Evolutionary conservation across 2,329 filamentous ascomycete species (phyloP), one percentile per base, ranked within the genome.

Genomic region (Coniochaeta hoffmannii): DNA sequence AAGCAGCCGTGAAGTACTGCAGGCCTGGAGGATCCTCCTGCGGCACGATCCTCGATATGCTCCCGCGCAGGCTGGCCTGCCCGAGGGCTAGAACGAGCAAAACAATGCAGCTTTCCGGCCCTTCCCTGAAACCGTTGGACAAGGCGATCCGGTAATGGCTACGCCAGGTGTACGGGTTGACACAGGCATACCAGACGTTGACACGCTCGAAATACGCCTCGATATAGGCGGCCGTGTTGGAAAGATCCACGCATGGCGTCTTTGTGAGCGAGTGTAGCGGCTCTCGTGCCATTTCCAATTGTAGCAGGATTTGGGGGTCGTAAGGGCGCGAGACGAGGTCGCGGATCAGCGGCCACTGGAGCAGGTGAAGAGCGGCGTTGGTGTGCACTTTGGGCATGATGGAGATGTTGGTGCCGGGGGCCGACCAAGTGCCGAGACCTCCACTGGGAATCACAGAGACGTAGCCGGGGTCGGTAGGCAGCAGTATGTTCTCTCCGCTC

Each of bases 351-450:
- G 89, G 89, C 83, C 89, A 92, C 64, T 91, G 88, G 6, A 93
- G 75, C 19, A 93, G 74, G 67, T 93, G 86, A 62, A 91, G 73
- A 1, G 88, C 88, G 6, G 89, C 88, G 57, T 89, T 93, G 0
- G 88, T 92, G 69, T 93, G 89, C 15, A 87, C 79, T 69, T 90
- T 92, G 22, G 89, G 89, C 88, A 93, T 93, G 26, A 87, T 90
- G 2, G 88, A 91, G 60, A 93, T 90, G 68, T 90, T 92, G 36
- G 73, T 76, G 15, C 69, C 63, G 59, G 76, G 64, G 63, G 77
- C 66, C 65, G 77, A 81, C 87, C 87, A 91, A 3, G 87, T 89
- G 6, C 86, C 87, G 59, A 91, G 77, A 5, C 87, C 88, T 56
- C 80, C 80, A 58, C 79, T 81, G 4, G 81, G 81, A 59, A 85